A percentile compares a stretch with the other conserved stretches of the same genome.
These are phyloP conservation scores for Pestalotiopsis sp. DNA, from an alignment of 2,329 filamentous ascomycete species.

Conservation along the genomic window DNA sequence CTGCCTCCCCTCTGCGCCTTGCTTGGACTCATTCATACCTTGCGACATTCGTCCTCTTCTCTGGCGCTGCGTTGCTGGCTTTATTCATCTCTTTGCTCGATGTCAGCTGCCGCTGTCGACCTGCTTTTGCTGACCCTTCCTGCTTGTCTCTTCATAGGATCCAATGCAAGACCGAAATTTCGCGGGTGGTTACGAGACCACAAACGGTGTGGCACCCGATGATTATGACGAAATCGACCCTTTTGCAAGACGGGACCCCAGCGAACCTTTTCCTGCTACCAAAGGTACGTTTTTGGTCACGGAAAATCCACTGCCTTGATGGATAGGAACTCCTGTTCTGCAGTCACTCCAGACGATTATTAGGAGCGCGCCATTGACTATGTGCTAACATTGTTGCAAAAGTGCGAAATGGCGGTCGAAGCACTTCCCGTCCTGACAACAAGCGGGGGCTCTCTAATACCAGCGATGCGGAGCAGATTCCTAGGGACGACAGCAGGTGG, in stretches of 20 bases:
- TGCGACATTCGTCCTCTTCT: neutral
- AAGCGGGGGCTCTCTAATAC: constrained; percentile 34
- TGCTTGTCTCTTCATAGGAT: constrained; percentile 20
- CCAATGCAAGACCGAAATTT: constrained; percentile 27
- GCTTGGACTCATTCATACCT: neutral
- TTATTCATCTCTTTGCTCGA: neutral
- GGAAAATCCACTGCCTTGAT: neutral
- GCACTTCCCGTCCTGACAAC: constrained; percentile 22
- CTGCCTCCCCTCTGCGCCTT: neutral
- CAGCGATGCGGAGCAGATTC: constrained; percentile 28
- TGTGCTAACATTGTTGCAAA: constrained; percentile 25
- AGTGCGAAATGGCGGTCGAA: constrained; percentile 24
- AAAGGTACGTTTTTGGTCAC: constrained; percentile 25
- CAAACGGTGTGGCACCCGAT: constrained; percentile 25
- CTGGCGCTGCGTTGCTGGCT: neutral
- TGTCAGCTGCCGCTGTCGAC: neutral
- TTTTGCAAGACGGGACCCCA: constrained; percentile 18
- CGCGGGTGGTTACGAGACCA: constrained; percentile 23
- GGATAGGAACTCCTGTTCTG: neutral
- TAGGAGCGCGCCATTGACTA: neutral
- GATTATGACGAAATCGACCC: constrained; percentile 24
- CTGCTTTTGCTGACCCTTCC: neutral
- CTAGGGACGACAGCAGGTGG: constrained; percentile 72
- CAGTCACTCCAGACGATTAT: neutral
- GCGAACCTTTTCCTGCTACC: constrained; percentile 24